Conservation (phyloP, 768 basidiomycete genomes). For the Hygrophorus pudorinus region DNA sequence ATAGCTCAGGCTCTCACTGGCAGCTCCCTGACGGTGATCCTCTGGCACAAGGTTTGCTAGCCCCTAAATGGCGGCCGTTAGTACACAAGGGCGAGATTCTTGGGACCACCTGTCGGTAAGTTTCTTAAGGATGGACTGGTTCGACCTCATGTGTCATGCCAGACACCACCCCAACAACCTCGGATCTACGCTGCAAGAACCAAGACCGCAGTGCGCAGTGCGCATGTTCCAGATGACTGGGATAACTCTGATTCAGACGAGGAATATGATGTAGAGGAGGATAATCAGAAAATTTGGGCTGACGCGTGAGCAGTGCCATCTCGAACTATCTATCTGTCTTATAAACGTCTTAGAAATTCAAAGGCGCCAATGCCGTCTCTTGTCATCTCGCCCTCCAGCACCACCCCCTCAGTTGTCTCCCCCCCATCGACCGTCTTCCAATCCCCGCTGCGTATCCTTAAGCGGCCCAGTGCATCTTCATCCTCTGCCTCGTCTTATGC, state of each 20-base stretch:
- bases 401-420: constrained; percentile 29
- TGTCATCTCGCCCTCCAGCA: constrained; percentile 29
- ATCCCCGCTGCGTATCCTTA: constrained; percentile 59
- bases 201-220: neutral
- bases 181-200: neutral
- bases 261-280: constrained; percentile 26
- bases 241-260: constrained; percentile 37
- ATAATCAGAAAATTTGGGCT: constrained; percentile 52
- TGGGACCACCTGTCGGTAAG: constrained; percentile 3
- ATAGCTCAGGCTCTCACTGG: too few species aligned
- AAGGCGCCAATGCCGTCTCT: constrained; percentile 61
- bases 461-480: constrained; percentile 42
- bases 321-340: neutral
- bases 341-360: constrained; percentile 34
- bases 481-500: constrained; percentile 14
- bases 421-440: constrained; percentile 50
- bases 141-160: neutral
- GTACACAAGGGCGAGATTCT: neutral
- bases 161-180: neutral
- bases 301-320: constrained; percentile 43
- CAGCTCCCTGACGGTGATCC: too few species aligned
- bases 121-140: neutral
- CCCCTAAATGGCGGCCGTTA: neutral
- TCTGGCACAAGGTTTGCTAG: too few species aligned
- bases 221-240: constrained; percentile 40